Conservation (phyloP, 2,329 filamentous ascomycete species). For the Hypoxylon sp. region DNA sequence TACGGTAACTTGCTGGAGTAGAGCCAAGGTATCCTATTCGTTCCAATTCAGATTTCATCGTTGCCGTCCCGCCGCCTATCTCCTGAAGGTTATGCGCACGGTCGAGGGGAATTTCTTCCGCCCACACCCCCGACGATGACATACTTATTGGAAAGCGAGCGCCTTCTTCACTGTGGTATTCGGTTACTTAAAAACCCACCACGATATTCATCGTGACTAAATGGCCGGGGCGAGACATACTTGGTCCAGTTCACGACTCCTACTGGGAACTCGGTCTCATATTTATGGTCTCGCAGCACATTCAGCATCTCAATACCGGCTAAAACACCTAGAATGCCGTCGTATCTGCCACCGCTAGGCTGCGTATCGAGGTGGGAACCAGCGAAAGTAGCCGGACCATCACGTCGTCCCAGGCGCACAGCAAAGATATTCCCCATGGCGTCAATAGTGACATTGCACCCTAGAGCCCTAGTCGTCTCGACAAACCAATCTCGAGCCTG, state of each 20-base stretch:
- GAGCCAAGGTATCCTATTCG: conserved; percentile 79
- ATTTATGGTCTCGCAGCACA: conserved; percentile 75
- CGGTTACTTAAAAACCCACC: conserved; percentile 14
- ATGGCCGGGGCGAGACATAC: conserved; percentile 39
- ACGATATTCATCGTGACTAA: background rate
- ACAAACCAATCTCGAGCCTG: conserved; percentile 83
- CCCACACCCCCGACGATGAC: conserved; percentile 83
- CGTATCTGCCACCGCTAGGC: conserved; percentile 76
- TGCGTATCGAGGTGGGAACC: conserved; percentile 80
- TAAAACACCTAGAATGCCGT: conserved; percentile 82
- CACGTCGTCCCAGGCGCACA: conserved; percentile 72
- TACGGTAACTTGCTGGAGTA: conserved; percentile 68
- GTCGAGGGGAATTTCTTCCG: conserved; percentile 74
- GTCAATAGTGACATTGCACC: conserved; percentile 78
- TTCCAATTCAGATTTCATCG: conserved; percentile 77
- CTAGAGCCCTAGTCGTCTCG: conserved; percentile 71
- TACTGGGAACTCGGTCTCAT: conserved; percentile 78
- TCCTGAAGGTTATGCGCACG: conserved; percentile 73
- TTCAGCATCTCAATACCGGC: conserved; percentile 81
- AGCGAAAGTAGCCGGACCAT: conserved; percentile 75
- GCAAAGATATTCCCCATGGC: conserved; percentile 88
- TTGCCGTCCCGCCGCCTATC: conserved; percentile 71
- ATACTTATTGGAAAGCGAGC: conserved; percentile 84
- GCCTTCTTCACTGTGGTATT: conserved; percentile 77
- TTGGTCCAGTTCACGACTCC: conserved; percentile 87